Evolutionary conservation across 2,329 filamentous ascomycete species (phyloP), one percentile per base, ranked within the genome.

Genomic region (Aspergillus unguis): DNA sequence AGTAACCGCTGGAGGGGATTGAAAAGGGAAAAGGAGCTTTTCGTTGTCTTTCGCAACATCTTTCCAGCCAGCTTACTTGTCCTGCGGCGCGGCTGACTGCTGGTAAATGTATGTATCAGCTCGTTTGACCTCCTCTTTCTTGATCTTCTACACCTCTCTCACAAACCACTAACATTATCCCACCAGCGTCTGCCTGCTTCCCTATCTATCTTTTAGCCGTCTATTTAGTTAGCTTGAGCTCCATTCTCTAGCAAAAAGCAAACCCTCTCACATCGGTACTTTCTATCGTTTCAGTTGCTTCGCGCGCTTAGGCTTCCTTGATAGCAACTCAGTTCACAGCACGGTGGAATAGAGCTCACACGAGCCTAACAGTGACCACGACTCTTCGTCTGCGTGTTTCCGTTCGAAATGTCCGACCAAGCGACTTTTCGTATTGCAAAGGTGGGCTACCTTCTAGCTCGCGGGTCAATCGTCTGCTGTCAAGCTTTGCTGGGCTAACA

Each of bases 371-470:
- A 38, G 11, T 38, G 17, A 38, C 25, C 17, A 23, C 17, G n/a
- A 41, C 23, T 23, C 10, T 28, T 41, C 25, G 23, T 28, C 25
- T n/a, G 9, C 8, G 7, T 33, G 33, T 33, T 36, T 25, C 6
- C 7, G 23, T 37, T 17, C 37, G 61, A 47, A 44, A 90, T 90
- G 86, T 84, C 86, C 57, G 90, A 94, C 72, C 90, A 95, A 72
- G 90, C 88, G 54, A 89, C 95, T 64, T 85, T 95, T 62, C 87
- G 90, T 59, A 92, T 95, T 72, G 88, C 88, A 58, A 88, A 90
- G 77, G 87, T 90, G 77, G 32, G n/a, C 26, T 44, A 8, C 25
- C n/a, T 41, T 27, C 27, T 23, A 3, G 8, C 35, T 17, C 25
- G 17, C 17, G 17, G 17, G 17, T 1, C 17, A 17, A 17, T 17